Conservation (phyloP, 2,329 filamentous ascomycete genomes). For the Lecanicillium sp. region DNA sequence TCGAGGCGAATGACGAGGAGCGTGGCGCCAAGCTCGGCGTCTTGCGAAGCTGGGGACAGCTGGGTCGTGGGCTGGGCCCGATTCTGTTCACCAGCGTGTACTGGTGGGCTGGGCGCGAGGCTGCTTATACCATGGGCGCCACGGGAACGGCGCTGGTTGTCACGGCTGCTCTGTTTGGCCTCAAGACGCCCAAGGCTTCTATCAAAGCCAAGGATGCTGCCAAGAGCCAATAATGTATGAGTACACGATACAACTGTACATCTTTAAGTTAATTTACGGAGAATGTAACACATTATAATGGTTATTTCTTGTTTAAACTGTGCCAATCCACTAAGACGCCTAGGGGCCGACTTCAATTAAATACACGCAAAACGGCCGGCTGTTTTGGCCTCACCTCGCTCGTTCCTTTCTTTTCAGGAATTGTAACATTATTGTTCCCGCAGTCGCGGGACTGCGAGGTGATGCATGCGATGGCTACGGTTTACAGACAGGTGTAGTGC, state of each 20-base stretch:
- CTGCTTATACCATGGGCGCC: conserved; percentile 76
- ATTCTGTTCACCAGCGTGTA: conserved; percentile 90
- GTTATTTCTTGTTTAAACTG: too few species aligned
- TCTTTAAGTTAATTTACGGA: too few species aligned
- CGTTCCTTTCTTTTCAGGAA: too few species aligned
- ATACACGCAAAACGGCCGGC: too few species aligned
- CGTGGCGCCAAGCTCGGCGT: conserved; percentile 81
- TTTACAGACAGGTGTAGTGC: too few species aligned
- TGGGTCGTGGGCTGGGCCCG: conserved; percentile 79
- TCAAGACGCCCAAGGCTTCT: conserved; percentile 53
- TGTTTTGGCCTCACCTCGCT: too few species aligned
- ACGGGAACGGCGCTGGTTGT: conserved; percentile 71
- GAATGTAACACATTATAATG: too few species aligned
- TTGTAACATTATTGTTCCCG: background rate
- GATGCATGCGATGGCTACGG: too few species aligned
- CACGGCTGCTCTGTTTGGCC: conserved; percentile 58
- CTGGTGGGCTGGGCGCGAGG: conserved; percentile 92
- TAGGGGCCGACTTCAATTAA: too few species aligned
- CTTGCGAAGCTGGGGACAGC: conserved; percentile 74
- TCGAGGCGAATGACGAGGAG: conserved; percentile 75
- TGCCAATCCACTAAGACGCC: too few species aligned
- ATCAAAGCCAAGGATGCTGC: background rate
- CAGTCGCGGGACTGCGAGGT: too few species aligned
- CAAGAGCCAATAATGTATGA: background rate
- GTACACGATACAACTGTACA: too few species aligned